phyloP scores from a whole-genome alignment of 148 eudicot genomes.

The Limonium bicolor region DNA sequence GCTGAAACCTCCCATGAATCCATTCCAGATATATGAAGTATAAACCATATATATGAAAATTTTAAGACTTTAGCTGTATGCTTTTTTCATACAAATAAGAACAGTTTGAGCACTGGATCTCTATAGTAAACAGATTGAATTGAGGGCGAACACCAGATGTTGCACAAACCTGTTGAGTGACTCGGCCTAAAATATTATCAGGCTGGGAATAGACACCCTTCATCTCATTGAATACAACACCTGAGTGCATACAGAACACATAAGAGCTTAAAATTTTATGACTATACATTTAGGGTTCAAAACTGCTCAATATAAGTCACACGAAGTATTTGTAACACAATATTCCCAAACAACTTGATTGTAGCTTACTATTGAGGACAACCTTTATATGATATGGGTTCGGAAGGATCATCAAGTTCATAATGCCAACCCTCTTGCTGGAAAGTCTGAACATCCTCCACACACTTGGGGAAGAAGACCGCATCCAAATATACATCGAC shows the following conservation, averaged over 20 bases:
- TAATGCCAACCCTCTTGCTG: slow-evolving; percentile 99
- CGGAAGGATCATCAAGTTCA: slow-evolving; percentile 78
- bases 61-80: too few relatives aligned
- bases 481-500: slow-evolving; percentile 98
- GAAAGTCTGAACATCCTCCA: slow-evolving; percentile 67
- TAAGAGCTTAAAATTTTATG: background rate
- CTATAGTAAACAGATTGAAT: too few relatives aligned
- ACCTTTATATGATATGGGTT: slow-evolving; percentile 50
- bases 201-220: slow-evolving; percentile 99
- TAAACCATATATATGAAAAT: too few relatives aligned
- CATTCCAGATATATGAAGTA: too few relatives aligned
- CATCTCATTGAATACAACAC: slow-evolving; percentile 99
- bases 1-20: background rate
- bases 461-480: slow-evolving; percentile 91
- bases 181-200: slow-evolving; percentile 73
- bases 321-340: too few relatives aligned
- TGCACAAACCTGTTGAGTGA: slow-evolving; percentile 68
- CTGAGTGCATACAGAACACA: slow-evolving; percentile 19
- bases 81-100: too few relatives aligned
- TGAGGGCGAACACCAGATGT: too few relatives aligned
- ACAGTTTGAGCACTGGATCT: too few relatives aligned
- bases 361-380: too few relatives aligned
- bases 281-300: background rate
- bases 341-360: too few relatives aligned
- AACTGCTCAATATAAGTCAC: too few relatives aligned